Base-by-base conservation (phyloP, 192 early-diverging fungal genomes). In the Linnemannia exigua region DNA sequence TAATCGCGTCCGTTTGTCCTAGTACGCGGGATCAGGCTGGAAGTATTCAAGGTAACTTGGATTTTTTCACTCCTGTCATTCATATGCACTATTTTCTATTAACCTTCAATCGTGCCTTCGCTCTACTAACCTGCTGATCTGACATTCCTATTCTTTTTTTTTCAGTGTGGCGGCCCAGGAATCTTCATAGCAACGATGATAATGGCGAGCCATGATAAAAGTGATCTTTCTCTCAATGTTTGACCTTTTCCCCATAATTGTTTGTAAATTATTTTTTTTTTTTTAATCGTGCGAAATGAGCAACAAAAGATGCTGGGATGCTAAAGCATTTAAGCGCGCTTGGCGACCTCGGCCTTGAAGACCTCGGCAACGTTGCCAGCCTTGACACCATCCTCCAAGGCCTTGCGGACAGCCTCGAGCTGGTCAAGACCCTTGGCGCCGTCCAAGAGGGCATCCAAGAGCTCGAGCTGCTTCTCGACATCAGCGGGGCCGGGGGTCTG, bases 401-500 rank as follows among this genome's bases (percentile, higher is more conserved):
- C 87, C 47, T 87, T 82, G 54, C 93, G 91, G 35, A 92, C 88
- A 67, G 90, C 89, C 70, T 90, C 90, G 33, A 93, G 82, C 69
- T 88, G 87, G 15, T 91, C 89, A 36, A 90, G 61, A 67, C 83
- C 80, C 86, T 94, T 92, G 83, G 88, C 86, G 77, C 92, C 93
- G 84, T 91, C 95, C 54, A 97, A 84, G 52, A 98, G 89, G 82
- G 92, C 92, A 82, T 97, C 96, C 70, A 97, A 89, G 89, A 94
- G 93, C 76, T 93, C 90, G n/a, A 94, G 90, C 81, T 95, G 94
- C 52, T 90, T 83, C 48, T 94, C 93, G 46, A 96, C 90, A 70
- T 94, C 90, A 46, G 88, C 89, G 28, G 92, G 90, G 14, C 91
- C 90, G 19, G 95, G 84, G 20, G 84, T 70, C 22, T 82, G 90